A percentile compares a stretch with the other conserved stretches of the same genome.
Conservation (phyloP, 2,329 filamentous ascomycete genomes). For the Claviceps sp. region DNA sequence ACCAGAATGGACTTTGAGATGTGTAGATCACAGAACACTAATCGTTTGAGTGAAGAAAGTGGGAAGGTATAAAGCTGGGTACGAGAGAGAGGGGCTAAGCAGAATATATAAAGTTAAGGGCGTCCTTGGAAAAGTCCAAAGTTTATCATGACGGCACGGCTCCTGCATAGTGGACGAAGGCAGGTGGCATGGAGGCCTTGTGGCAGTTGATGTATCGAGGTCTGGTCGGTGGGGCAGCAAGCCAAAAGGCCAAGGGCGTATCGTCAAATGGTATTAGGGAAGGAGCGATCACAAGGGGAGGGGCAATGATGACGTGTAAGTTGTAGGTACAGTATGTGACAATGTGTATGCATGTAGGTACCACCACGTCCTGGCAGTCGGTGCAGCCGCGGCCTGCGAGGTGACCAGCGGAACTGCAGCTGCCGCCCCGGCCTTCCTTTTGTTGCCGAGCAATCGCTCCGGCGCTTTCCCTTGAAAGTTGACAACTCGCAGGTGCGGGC, state of each 20-base stretch:
- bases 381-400: not conserved
- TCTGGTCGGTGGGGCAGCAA: not conserved
- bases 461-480: not conserved
- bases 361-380: too few species aligned
- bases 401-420: not conserved
- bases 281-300: not conserved
- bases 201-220: too few species aligned
- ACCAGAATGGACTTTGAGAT: not conserved
- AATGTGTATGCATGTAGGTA: not conserved
- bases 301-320: not conserved
- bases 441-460: not conserved
- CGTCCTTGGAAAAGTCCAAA: not conserved
- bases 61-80: too few species aligned
- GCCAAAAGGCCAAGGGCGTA: not conserved
- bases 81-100: not conserved
- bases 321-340: not conserved
- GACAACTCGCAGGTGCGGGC: not conserved
- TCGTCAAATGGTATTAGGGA: not conserved
- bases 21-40: not conserved
- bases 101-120: constrained; percentile 3
- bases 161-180: not conserved
- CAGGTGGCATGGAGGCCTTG: not conserved
- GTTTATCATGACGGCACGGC: constrained; percentile 4
- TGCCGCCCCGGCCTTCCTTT: not conserved
- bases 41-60: not conserved